These are phyloP conservation scores for Colletotrichum euphorbiae DNA, from an alignment of 2,329 filamentous ascomycete genomes.

Conservation along the genomic window DNA sequence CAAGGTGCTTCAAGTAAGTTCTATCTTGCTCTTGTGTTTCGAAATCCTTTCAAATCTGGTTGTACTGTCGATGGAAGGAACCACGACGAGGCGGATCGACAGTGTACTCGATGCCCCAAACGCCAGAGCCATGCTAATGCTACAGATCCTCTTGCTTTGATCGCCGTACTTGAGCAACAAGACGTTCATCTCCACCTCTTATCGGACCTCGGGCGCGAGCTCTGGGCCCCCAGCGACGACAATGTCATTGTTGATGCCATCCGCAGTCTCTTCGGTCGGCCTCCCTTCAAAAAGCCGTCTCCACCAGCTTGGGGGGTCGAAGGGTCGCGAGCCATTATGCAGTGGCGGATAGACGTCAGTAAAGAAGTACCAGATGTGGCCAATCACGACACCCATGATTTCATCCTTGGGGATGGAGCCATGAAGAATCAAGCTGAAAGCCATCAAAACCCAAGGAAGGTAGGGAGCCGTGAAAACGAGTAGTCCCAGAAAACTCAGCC, in stretches of 20 bases:
- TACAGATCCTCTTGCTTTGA: not conserved
- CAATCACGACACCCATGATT: conserved; percentile 93
- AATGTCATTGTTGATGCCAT: conserved; percentile 71
- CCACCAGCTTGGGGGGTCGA: conserved; percentile 94
- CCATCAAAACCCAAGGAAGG: conserved; percentile 95
- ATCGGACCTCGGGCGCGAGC: conserved; percentile 37
- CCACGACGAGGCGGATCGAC: not conserved
- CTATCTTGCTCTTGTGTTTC: not conserved
- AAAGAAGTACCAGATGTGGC: conserved; percentile 98
- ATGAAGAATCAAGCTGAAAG: conserved; percentile 91
- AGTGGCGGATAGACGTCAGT: conserved; percentile 95
- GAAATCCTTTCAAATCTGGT: not conserved
- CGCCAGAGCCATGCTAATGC: conserved; percentile 26
- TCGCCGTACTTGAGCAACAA: not conserved
- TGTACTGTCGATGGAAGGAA: not conserved
- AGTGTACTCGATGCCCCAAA: conserved; percentile 3
- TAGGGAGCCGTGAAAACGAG: conserved; percentile 94
- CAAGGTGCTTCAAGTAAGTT: not conserved
- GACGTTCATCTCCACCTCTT: conserved; percentile 3
- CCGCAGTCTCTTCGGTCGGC: conserved; percentile 59
- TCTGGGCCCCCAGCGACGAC: conserved; percentile 63
- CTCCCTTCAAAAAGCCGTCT: conserved; percentile 81
- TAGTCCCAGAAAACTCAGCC: conserved; percentile 88
- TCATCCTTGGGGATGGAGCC: conserved; percentile 93
- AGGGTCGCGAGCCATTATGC: conserved; percentile 83